phyloP scores from a whole-genome alignment of 78 protist species.

The Reticulomyxa filosa region DNA sequence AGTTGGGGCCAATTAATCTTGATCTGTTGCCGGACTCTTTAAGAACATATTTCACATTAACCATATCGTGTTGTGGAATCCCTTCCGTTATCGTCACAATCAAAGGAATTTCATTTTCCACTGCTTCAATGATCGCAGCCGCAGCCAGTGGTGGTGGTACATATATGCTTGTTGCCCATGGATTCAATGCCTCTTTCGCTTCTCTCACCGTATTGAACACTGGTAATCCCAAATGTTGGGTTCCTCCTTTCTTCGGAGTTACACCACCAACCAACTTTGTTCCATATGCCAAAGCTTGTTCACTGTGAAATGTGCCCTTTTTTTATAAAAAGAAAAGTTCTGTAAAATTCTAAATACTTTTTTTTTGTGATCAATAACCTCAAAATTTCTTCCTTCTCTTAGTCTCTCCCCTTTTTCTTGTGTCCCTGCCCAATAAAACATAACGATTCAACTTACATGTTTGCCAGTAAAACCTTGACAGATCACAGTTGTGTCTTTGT shows the following conservation, averaged over 20 bases:
- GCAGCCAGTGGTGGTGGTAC: constrained; percentile 53
- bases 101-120: constrained; percentile 54
- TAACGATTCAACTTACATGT: constrained; percentile 30
- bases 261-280: constrained; percentile 93
- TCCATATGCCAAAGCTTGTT: constrained; percentile 85
- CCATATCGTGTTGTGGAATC: constrained; percentile 72
- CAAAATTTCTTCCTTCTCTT: not conserved
- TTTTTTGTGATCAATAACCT: not conserved
- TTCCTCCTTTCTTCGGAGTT: constrained; percentile 64
- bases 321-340: too few relatives aligned
- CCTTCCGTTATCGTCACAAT: constrained; percentile 93
- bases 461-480: constrained; percentile 96
- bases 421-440: not conserved
- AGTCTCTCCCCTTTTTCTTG: not conserved
- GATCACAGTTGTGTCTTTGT: constrained; percentile 82
- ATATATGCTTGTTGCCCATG: constrained; percentile 82
- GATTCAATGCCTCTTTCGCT: constrained; percentile 45
- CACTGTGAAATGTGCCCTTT: constrained; percentile 87
- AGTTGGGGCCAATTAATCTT: constrained; percentile 91
- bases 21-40: constrained; percentile 18
- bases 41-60: constrained; percentile 49
- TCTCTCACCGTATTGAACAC: constrained; percentile 71
- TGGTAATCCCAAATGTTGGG: constrained; percentile 62
- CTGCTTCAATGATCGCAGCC: constrained; percentile 74
- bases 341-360: not conserved